Evolutionary conservation across 192 early-diverging fungal genomes (phyloP), one percentile per base, ranked within the genome.

Genomic region (Coemansia sp.): DNA sequence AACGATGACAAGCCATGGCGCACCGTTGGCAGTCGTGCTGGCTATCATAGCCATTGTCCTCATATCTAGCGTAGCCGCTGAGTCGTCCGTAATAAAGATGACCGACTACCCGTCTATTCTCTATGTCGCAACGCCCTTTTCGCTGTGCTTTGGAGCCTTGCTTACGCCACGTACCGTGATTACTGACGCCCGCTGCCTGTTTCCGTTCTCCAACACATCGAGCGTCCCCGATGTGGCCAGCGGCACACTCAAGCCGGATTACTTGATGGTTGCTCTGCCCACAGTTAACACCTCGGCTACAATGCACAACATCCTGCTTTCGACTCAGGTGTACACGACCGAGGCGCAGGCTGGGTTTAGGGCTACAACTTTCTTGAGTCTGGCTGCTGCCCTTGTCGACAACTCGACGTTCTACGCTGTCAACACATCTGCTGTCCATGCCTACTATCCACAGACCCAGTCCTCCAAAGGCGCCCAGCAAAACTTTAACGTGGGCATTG

Each of bases 391-490:
- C 53, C 73, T 71, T 27, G 73, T 73, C 13, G 75, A 83, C 62
- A 83, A 83, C 62, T 74, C 76, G 39, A 83, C 81, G 3, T 83
- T 79, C 49, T 78, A 60, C 29, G 76, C 67, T 0, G 81, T 79
- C 24, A 72, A 75, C 44, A 70, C 67, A 22, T 69, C 81, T 13
- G 66, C 68, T 7, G 81, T 73, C 1, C 81, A 83, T 40, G 76
- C 81, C 20, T 83, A 83, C 68, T 83, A 76, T 29, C 68, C 81
- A 33, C 81, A 83, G 66, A 83, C 73, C 71, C 76, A 83, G 70
- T 72, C 75, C 15, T 52, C 49, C 29, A 71, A 76, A 31, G 7
- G 61, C 11, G 55, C 81, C 4, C 61, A 70, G 76, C 73, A 76
- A 38, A 83, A 83, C 68, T 83, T 79, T 83, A 77, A 83, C 43